Evolutionary conservation across 768 basidiomycete species (phyloP), one percentile per base, ranked within the genome.

Genomic region (Strobilomyces confusus): DNA sequence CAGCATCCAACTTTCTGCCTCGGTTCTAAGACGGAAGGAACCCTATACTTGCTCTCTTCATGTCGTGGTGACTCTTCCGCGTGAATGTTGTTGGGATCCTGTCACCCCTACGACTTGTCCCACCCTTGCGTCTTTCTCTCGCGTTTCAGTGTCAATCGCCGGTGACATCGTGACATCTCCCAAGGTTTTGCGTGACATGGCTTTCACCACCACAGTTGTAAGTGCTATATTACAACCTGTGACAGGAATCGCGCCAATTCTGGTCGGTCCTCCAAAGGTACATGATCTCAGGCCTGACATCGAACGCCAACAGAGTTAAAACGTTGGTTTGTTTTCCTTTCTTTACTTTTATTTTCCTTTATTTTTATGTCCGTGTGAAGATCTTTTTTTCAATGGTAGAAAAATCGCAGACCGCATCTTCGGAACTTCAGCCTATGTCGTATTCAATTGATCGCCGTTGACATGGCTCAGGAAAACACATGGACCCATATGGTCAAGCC

Each of bases 371-470:
- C 26, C 48, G 56, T 54, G 64, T 49, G 62, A 69, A 67, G 9
- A 55, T 45, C 25, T 44, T 51, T 49, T 60, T 60, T 49, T 57
- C 23, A 38, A 22, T 38, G 20, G 25, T 41, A 5, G 40, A 50
- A 42, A 15, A 44, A 26, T 29, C 45, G 46, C 44, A 17, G 42
- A 48, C 51, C 55, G 37, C 55, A 60, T 63, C 55, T 62, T 49
- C 54, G 64, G 68, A 68, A 63, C 63, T 59, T 58, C 57, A 45
- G 51, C 48, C 45, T 48, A 71, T 62, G 65, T 70, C 67, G 67
- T 61, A 68, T 63, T 64, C 56, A 55, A 53, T 69, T 71, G 70
- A 69, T 69, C 66, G 64, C 68, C 68, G 68, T 68, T 58, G 57
- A 66, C 64, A 62, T 56, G 48, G 63, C 62, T 57, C 56, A 62